A percentile compares a stretch with the other conserved stretches of the same genome.
Evolutionary conservation across 495 filamentous ascomycete genomes (phyloP).

Genomic region (Talaromyces ruber): DNA sequence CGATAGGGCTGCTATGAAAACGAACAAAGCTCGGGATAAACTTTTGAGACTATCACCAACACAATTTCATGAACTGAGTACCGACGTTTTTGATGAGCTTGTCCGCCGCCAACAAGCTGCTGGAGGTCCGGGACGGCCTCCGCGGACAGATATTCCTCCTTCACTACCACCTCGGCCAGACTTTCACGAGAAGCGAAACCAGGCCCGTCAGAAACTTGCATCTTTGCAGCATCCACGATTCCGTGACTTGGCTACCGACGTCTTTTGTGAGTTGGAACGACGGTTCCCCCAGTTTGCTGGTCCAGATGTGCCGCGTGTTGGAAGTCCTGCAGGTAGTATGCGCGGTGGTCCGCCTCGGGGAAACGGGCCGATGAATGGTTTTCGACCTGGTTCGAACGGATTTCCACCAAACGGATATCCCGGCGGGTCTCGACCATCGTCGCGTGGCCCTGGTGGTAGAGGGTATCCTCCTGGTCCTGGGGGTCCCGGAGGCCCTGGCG

Average conservation of each 20-base stretch:
- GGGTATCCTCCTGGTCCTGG: slow-evolving; percentile 35
- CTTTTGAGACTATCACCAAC: slow-evolving; percentile 77
- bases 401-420: slow-evolving; percentile 37
- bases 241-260: slow-evolving; percentile 86
- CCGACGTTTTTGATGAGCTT: slow-evolving; percentile 94
- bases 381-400: slow-evolving; percentile 19
- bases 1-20: slow-evolving; percentile 62
- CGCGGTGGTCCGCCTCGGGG: slow-evolving; percentile 44
- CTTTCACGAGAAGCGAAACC: slow-evolving; percentile 95
- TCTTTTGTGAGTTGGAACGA: slow-evolving; percentile 88
- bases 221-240: slow-evolving; percentile 79
- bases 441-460: slow-evolving; percentile 29
- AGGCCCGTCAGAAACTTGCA: slow-evolving; percentile 87
- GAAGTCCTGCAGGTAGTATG: slow-evolving; percentile 56
- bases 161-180: slow-evolving; percentile 73
- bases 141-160: slow-evolving; percentile 49
- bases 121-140: slow-evolving; percentile 44
- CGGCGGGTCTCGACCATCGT: slow-evolving; percentile 29
- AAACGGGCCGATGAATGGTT: slow-evolving; percentile 45
- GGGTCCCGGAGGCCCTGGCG: slow-evolving; percentile 32
- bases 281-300: slow-evolving; percentile 75
- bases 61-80: slow-evolving; percentile 94
- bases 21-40: slow-evolving; percentile 89
- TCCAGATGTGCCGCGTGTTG: slow-evolving; percentile 55
- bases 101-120: slow-evolving; percentile 68